Evolutionary conservation across 768 basidiomycete species (phyloP).

Genomic region (Russula compacta): DNA sequence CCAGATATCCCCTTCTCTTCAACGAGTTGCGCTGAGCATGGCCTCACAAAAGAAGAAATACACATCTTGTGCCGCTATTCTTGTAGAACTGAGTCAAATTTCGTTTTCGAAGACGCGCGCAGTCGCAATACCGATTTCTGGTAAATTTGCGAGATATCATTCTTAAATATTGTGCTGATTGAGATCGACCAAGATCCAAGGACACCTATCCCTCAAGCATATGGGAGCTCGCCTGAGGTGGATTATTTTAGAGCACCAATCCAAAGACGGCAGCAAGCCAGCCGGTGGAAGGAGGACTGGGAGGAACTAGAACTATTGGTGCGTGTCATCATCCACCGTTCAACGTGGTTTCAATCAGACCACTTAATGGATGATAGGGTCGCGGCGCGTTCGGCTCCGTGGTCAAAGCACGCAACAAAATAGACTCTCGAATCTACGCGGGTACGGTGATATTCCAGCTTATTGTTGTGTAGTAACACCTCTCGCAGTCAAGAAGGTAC

Average conservation of each 20-base stretch:
- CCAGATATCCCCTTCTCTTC: conserved; percentile 42
- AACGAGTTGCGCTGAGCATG: conserved; percentile 50
- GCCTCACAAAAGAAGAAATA: conserved; percentile 46
- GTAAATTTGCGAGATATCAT: conserved; percentile 8
- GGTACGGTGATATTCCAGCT: conserved; percentile 32
- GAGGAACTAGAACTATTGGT: conserved; percentile 85
- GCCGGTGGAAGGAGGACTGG: conserved; percentile 90
- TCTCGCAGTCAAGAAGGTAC: conserved; percentile 75
- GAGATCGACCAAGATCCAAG: conserved; percentile 30
- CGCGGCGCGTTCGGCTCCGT: conserved; percentile 91
- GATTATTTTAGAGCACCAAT: conserved; percentile 48
- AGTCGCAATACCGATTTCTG: conserved; percentile 25
- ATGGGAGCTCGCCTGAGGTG: conserved; percentile 51
- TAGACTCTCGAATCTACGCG: conserved; percentile 79
- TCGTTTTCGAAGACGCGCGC: conserved; percentile 8
- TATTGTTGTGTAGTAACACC: neutral
- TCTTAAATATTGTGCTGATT: neutral
- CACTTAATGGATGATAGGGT: conserved; percentile 40
- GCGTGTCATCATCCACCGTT: conserved; percentile 6
- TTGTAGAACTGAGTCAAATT: conserved; percentile 38
- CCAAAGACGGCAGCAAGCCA: conserved; percentile 40
- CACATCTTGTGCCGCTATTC: conserved; percentile 46
- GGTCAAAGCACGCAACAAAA: conserved; percentile 85
- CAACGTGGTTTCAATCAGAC: neutral
- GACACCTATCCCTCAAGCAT: conserved; percentile 40